Evolutionary conservation across 2,329 filamentous ascomycete species (phyloP), one percentile per base, ranked within the genome.

Genomic region (Pestalotiopsis sp.): DNA sequence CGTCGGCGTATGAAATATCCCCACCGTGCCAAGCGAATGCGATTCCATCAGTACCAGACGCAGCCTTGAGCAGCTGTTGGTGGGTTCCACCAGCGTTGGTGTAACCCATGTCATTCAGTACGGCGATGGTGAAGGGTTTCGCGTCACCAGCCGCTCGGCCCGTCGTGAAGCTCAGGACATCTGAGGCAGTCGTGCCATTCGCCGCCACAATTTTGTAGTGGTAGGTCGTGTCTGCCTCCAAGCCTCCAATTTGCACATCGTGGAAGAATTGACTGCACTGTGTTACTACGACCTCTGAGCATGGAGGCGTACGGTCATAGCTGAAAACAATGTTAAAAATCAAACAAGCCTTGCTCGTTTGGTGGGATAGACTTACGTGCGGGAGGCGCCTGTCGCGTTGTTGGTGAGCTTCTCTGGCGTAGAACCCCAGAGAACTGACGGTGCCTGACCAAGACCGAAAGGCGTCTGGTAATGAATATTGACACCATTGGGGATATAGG

Each of bases 1-100:
- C 84, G 69, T 90, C 88, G 1, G 87, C 87, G 70, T 90, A 90
- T 0, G 78, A 86, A 13, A 90, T 80, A 72, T 90, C 88, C 6
- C 85, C 85, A 0, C 85, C 84, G 71, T 87, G 86, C 49, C 85
- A 87, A 27, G 45, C 45, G 31, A 66, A 66, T 12, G 64, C 64
- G 5, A 66, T 66, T 6, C 45, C 31, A 4, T 38, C 31, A 0
- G 27, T 36, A 13, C 49, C 64, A 1, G 64, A 66, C 7, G 64
- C 31, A 7, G 64, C 64, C 14, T 62, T 62, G 5, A 66, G 23
- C 27, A 66, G 64, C 49, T 66, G 64, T 13, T 58, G 1, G 25
- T 66, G 20, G 27, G 45, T 66, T 14, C 64, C 64, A 23, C 64
- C 64, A 11, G 64, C 64, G 13, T 66, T 66, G 9, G 45, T 66